Evolutionary conservation across 2,329 filamentous ascomycete species (phyloP).

Genomic region (Orbilia blumenaviensis): DNA sequence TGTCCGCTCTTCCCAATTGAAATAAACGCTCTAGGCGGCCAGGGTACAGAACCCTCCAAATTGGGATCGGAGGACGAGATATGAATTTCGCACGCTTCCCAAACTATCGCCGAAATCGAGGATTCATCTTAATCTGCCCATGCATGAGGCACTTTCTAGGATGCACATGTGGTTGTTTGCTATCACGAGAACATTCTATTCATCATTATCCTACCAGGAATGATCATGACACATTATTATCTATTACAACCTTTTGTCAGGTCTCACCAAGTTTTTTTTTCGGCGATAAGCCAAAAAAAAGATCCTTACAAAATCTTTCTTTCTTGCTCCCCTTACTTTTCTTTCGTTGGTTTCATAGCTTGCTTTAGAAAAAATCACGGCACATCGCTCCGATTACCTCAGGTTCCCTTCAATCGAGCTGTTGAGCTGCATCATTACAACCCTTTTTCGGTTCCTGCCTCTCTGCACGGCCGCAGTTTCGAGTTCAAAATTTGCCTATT

Average conservation of each 20-base stretch:
- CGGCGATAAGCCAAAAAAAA: too few species aligned
- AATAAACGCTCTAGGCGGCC: not conserved
- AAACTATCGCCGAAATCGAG: not conserved
- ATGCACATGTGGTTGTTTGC: not conserved
- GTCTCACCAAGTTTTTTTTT: constrained; percentile 2
- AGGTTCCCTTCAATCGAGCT: constrained; percentile 19
- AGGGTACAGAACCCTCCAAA: not conserved
- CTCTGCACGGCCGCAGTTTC: not conserved
- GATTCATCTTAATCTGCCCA: not conserved
- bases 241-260: not conserved
- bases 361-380: constrained; percentile 2
- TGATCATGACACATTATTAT: constrained; percentile 1
- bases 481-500: constrained; percentile 1
- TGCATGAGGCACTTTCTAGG: not conserved
- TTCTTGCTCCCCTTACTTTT: too few species aligned
- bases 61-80: not conserved
- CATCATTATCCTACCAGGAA: constrained; percentile 3
- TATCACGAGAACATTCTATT: not conserved
- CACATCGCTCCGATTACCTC: constrained; percentile 21
- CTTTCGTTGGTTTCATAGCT: not conserved
- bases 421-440: not conserved
- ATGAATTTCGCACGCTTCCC: not conserved
- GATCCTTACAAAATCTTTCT: not conserved
- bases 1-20: not conserved
- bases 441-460: constrained; percentile 22